phyloP scores from a whole-genome alignment of 306 rosid genomes.

The Quercus agrifolia region DNA sequence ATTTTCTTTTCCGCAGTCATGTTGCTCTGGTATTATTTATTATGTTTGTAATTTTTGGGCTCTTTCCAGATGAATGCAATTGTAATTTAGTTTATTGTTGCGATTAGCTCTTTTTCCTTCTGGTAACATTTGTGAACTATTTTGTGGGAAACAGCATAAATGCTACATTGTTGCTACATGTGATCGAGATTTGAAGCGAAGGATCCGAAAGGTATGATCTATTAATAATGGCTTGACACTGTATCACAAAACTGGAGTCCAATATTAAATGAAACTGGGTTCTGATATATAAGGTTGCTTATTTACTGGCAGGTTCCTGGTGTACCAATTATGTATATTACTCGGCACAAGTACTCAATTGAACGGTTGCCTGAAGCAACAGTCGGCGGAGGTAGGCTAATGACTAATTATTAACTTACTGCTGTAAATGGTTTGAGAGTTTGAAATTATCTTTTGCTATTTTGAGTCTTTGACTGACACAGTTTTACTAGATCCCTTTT shows the following conservation, averaged over 20 bases:
- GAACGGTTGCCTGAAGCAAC: constrained; percentile 97
- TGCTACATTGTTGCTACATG: constrained; percentile 93
- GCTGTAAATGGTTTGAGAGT: neutral
- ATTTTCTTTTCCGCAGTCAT: neutral
- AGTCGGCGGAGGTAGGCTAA: constrained; percentile 79
- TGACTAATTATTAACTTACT: neutral
- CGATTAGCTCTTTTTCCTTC: neutral
- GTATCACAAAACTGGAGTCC: neutral
- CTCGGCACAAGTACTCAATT: constrained; percentile 76
- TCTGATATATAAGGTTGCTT: constrained; percentile 7
- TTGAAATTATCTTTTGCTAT: neutral
- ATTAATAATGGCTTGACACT: neutral
- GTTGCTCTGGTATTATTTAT: neutral
- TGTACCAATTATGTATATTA: constrained; percentile 94
- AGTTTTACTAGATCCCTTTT: neutral
- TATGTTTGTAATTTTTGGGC: neutral
- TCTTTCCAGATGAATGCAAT: neutral
- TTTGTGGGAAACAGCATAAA: constrained; percentile 58
- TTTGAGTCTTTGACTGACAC: neutral
- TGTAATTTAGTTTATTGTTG: neutral
- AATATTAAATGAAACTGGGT: constrained; percentile 3
- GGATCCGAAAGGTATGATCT: constrained; percentile 78
- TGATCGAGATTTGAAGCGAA: constrained; percentile 89
- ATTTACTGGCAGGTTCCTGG: constrained; percentile 72
- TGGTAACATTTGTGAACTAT: constrained; percentile 8